These are phyloP conservation scores for Pseudocercospora musae DNA, from an alignment of 2,329 filamentous ascomycete species.

Conservation along the genomic window DNA sequence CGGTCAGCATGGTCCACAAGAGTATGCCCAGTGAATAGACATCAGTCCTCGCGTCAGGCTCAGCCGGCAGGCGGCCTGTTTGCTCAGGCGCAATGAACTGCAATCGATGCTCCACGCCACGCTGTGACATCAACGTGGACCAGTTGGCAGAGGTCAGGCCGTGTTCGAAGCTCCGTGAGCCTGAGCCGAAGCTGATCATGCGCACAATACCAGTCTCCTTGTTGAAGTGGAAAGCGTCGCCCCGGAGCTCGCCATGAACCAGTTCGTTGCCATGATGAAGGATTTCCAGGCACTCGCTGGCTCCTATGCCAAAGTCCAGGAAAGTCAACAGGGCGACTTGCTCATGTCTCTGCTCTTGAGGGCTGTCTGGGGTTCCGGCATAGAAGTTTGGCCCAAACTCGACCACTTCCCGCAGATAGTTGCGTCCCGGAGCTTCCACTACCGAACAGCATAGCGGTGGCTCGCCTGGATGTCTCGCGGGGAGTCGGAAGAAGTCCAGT, in stretches of 20 bases:
- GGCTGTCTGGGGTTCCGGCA: conserved; percentile 28
- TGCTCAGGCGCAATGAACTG: conserved; percentile 93
- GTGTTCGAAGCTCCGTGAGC: conserved; percentile 84
- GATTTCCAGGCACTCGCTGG: conserved; percentile 79
- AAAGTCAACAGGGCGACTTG: conserved; percentile 63
- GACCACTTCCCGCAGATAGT: conserved; percentile 67
- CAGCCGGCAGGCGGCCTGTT: conserved; percentile 86
- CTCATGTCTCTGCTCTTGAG: conserved; percentile 16
- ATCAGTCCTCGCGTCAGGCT: conserved; percentile 87
- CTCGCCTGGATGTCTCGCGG: conserved; percentile 65
- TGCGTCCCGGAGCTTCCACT: conserved; percentile 73
- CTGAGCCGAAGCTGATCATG: conserved; percentile 81
- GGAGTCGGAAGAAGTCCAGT: conserved; percentile 72
- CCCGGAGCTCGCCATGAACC: conserved; percentile 86
- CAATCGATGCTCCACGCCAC: conserved; percentile 83
- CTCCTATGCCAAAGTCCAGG: conserved; percentile 86
- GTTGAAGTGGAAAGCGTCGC: conserved; percentile 87
- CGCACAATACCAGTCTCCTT: conserved; percentile 67
- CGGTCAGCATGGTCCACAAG: conserved; percentile 82
- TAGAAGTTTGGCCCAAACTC: conserved; percentile 67
- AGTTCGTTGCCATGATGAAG: conserved; percentile 85
- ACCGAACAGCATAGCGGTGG: conserved; percentile 73
- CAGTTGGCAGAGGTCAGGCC: conserved; percentile 80
- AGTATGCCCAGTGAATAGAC: conserved; percentile 89
- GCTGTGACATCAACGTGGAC: conserved; percentile 75